phyloP scores from a whole-genome alignment of 371 early-diverging fungal species.

The Syncephalastrum monosporum region DNA sequence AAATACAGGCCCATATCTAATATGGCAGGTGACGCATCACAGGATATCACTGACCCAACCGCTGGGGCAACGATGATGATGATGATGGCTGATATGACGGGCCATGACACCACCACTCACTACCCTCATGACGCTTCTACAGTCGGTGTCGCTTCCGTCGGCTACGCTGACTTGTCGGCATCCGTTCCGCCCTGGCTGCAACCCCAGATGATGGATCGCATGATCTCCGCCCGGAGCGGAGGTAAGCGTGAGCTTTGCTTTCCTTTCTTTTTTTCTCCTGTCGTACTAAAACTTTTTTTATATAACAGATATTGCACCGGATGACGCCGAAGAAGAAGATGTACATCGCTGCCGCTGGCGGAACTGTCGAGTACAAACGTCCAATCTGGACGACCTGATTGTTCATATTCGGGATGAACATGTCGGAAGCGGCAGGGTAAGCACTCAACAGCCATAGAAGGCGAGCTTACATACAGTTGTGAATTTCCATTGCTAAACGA shows the following conservation, averaged over 20 bases:
- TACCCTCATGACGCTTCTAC: constrained; percentile 6
- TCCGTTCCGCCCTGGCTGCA: constrained; percentile 1
- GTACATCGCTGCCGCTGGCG: constrained; percentile 16
- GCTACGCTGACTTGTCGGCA: constrained; percentile 4
- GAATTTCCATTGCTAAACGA: too few relatives aligned
- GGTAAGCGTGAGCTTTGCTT: background rate
- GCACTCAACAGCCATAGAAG: background rate
- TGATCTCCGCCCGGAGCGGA: constrained; percentile 7
- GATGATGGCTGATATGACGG: constrained; percentile 6
- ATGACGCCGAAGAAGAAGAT: constrained; percentile 7
- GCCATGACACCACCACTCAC: constrained; percentile 11
- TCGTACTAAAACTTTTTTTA: constrained; percentile 1
- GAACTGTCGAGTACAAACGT: constrained; percentile 5
- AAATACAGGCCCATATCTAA: too few relatives aligned
- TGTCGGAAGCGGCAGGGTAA: constrained; percentile 25
- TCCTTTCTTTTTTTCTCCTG: background rate
- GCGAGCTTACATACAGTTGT: too few relatives aligned
- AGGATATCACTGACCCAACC: too few relatives aligned
- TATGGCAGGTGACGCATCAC: too few relatives aligned
- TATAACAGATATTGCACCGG: background rate
- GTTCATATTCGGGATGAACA: constrained; percentile 21
- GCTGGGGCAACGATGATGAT: too few relatives aligned
- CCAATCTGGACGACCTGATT: constrained; percentile 18
- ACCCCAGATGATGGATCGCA: constrained; percentile 7
- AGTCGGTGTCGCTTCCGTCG: too few relatives aligned